These are phyloP conservation scores for Asparagopsis taxiformis DNA, from an alignment of 31 red algal genomes.

Conservation along the genomic window DNA sequence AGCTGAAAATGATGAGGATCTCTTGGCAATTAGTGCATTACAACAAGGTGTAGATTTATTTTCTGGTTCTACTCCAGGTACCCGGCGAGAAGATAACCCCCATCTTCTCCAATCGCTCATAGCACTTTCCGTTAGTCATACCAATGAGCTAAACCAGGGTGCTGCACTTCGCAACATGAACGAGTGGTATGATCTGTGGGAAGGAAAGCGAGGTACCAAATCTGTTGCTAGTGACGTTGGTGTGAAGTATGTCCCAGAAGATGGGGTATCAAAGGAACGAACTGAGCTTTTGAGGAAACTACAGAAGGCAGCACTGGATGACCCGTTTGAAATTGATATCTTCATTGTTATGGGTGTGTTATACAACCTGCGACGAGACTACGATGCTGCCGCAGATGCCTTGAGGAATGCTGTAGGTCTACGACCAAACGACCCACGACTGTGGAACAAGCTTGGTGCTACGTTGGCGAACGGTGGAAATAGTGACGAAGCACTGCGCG, in stretches of 20 bases:
- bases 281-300: conserved; percentile 30
- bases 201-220: conserved; percentile 1
- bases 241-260: too few relatives aligned
- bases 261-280: conserved; percentile 4
- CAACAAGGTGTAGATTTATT: conserved; percentile 39
- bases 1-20: conserved; percentile 86
- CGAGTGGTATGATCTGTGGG: conserved; percentile 70
- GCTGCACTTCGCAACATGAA: conserved; percentile 60
- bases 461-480: conserved; percentile 86
- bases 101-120: conserved; percentile 70
- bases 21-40: conserved; percentile 66
- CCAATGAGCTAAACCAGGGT: conserved; percentile 73
- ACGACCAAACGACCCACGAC: conserved; percentile 55
- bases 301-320: not conserved
- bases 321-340: conserved; percentile 49
- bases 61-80: not conserved
- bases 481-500: conserved; percentile 66
- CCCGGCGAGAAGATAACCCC: conserved; percentile 38
- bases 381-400: conserved; percentile 51
- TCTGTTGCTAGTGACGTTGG: too few relatives aligned
- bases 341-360: conserved; percentile 78
- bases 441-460: conserved; percentile 94
- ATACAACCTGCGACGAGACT: conserved; percentile 76
- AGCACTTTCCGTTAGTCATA: conserved; percentile 82
- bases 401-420: conserved; percentile 60